Base-by-base conservation (phyloP, 352 stramenopile species). In the Globisporangium abappressorium region DNA sequence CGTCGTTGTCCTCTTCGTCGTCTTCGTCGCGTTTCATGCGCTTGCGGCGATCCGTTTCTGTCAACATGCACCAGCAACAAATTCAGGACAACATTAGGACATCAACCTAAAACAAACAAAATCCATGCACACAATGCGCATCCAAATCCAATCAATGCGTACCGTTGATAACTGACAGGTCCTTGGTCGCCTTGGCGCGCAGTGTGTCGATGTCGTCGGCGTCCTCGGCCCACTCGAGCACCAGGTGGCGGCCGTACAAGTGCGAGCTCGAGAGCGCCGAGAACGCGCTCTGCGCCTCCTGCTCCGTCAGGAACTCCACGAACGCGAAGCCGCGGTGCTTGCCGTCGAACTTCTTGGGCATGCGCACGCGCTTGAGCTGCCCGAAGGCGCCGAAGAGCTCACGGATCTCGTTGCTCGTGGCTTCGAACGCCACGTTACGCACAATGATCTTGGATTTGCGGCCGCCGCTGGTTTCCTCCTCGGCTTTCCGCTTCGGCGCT, bases 281-380 rank as follows among this genome's bases (percentile, higher is more conserved):
- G 74, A 98, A 97, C 22, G 97, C 97, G 57, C 85, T 91, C 66
- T 89, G 72, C 5, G 97, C 97, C 77, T 99, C 98, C 72, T 99
- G 95, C 54, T 93, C 83, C 1, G 97, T 98, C 28, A 98, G 68
- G 70, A 99, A 99, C 70, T 99, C 97, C 55, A 99, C 94, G 74
- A 99, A 99, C 20, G 96, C 98, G 77, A 99, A 99, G 58, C 87
- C 98, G 65, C 98, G 97, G 79, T 99, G 95, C 59, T 82, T 87
- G 57, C 97, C 97, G 79, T 99, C 97, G 71, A 99, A 99, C 75
- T 99, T 99, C 80, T 99, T 99, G 30, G 98, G 98, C 69, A 99
- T 93, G 22, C 97, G 94, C 60, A 99, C 92, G 58, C 90, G 97
- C 74, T 99, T 99, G 41, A 99, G 82, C 75, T 99, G 92, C 7